Conservation (phyloP, 768 basidiomycete genomes). For the Lactifluus rugatus region DNA sequence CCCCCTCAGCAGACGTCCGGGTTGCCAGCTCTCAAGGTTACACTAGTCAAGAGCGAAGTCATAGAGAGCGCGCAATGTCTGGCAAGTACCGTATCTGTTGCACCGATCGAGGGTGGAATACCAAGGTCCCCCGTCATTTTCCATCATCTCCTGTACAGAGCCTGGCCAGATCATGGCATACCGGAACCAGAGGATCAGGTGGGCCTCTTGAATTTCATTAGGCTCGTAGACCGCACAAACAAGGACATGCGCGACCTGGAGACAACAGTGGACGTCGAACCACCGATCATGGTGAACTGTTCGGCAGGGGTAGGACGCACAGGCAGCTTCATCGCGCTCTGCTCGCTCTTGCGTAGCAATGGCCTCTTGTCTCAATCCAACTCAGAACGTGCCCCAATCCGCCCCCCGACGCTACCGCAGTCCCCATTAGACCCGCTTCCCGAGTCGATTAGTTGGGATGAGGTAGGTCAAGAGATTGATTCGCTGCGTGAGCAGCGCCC, state of each 20-base stretch:
- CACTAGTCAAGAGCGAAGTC: slow-evolving; percentile 36
- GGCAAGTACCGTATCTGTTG: slow-evolving; percentile 49
- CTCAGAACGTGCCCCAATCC: slow-evolving; percentile 19
- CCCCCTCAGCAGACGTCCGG: slow-evolving; percentile 35
- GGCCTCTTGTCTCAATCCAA: slow-evolving; percentile 28
- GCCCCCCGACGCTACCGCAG: slow-evolving; percentile 30
- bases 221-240: slow-evolving; percentile 56
- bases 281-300: slow-evolving; percentile 76
- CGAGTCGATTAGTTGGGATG: slow-evolving; percentile 39
- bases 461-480: slow-evolving; percentile 64
- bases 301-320: slow-evolving; percentile 85
- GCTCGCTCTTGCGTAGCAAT: slow-evolving; percentile 62
- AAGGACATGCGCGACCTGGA: slow-evolving; percentile 31
- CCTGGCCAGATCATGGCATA: slow-evolving; percentile 85
- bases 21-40: slow-evolving; percentile 43
- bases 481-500: slow-evolving; percentile 71
- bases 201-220: slow-evolving; percentile 52
- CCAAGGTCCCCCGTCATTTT: slow-evolving; percentile 39
- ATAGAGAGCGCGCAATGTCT: slow-evolving; percentile 53
- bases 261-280: slow-evolving; percentile 40
- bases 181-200: slow-evolving; percentile 50
- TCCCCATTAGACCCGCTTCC: slow-evolving; percentile 56
- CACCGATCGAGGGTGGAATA: slow-evolving; percentile 26
- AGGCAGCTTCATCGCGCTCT: slow-evolving; percentile 74
- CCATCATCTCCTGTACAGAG: slow-evolving; percentile 60